Percentiles rank a stretch among this genome's conserved stretches.
Conservation (phyloP, 2,329 filamentous ascomycete species). For the Botrytis pseudocinerea region DNA sequence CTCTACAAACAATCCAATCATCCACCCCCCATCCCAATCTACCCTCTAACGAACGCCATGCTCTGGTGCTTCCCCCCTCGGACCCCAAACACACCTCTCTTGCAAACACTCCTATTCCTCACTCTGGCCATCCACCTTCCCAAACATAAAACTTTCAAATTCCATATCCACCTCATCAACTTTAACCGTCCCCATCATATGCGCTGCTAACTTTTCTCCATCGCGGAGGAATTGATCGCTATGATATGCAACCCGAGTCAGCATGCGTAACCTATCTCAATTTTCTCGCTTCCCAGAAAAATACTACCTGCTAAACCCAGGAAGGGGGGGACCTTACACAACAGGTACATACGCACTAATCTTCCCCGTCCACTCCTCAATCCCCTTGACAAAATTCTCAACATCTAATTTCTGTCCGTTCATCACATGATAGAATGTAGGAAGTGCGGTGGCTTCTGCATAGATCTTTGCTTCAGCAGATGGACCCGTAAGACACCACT, state of each 20-base stretch:
- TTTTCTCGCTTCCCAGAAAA: background rate
- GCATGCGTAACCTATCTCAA: background rate
- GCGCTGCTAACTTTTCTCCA: constrained; percentile 1
- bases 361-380: background rate
- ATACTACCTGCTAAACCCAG: background rate
- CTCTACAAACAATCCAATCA: background rate
- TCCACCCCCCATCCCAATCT: background rate
- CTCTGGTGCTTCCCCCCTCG: background rate
- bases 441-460: background rate
- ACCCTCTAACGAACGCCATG: background rate
- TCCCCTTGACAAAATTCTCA: background rate
- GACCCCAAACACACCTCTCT: constrained; percentile 15
- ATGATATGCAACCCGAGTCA: background rate
- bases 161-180: background rate
- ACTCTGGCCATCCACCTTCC: constrained; percentile 8
- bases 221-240: constrained; percentile 17
- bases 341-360: constrained; percentile 8
- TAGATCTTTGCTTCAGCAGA: constrained; percentile 2
- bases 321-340: constrained; percentile 4
- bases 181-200: constrained; percentile 3
- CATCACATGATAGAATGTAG: constrained; percentile 13
- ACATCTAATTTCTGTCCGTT: background rate
- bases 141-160: constrained; percentile 19
- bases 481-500: background rate
- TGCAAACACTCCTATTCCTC: constrained; percentile 4